Evolutionary conservation across 345 rosid genomes (phyloP).

Genomic region (Balakata baccata): DNA sequence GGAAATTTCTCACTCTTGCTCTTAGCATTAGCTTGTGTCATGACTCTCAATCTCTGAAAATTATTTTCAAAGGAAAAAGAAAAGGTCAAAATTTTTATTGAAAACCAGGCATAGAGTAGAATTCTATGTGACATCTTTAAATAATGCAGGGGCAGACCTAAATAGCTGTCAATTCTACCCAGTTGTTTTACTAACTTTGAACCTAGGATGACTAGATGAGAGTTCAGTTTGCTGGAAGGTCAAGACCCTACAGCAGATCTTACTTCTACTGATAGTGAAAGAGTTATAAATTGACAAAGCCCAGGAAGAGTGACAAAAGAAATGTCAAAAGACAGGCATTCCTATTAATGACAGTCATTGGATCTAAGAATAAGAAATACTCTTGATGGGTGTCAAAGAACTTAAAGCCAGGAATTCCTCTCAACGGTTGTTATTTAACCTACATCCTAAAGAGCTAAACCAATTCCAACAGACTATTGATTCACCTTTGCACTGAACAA

Average conservation of each 20-base stretch:
- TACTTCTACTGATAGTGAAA: too few relatives aligned
- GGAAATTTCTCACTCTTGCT: conserved; percentile 96
- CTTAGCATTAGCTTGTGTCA: conserved; percentile 55
- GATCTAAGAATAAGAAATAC: background rate
- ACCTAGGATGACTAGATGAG: too few relatives aligned
- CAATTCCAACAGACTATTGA: background rate
- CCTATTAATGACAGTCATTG: too few relatives aligned
- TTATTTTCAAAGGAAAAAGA: background rate
- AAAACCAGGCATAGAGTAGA: background rate
- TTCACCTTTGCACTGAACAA: background rate
- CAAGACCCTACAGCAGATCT: too few relatives aligned
- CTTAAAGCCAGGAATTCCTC: background rate
- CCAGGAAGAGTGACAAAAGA: too few relatives aligned
- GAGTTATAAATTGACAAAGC: too few relatives aligned
- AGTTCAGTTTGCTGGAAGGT: background rate
- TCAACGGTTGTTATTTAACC: background rate
- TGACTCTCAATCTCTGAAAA: conserved; percentile 30
- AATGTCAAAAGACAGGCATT: too few relatives aligned
- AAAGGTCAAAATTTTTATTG: background rate
- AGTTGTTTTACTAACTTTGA: background rate
- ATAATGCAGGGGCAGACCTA: background rate
- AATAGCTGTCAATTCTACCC: background rate
- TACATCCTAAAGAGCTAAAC: background rate
- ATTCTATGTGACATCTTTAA: background rate
- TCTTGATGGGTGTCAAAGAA: background rate